Evolutionary conservation across 257 asterid species (phyloP), one percentile per base, ranked within the genome.

Genomic region (Solanum pinnatisectum): DNA sequence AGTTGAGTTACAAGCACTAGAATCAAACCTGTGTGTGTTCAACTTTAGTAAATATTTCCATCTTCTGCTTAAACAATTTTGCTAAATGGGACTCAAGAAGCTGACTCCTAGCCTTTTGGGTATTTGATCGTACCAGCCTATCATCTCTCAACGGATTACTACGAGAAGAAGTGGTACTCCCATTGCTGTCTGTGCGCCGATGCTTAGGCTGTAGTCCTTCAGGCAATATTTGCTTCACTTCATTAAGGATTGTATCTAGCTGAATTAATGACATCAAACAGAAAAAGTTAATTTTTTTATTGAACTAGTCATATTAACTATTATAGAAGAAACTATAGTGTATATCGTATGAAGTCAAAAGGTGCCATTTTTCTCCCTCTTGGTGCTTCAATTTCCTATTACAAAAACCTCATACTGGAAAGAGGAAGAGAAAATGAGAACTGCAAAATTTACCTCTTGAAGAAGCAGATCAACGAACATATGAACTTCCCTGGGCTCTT

Each of bases 401-500:
- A 44, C 39, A 27, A 30, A 81, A 81, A 49, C 85, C 30, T 30
- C 42, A 81, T 40, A 35, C 35, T 85, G 68, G 77, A 67, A 59
- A 67, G 40, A 85, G 40, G 83, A 46, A 86, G 67, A 85, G 59
- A 85, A 59, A 81, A 88, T 56, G 40, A 22, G 39, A 70, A 27
- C 84, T 32, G 42, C 67, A 84, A 63, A 46, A 81, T 39, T 87
- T 91, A 97, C 99, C 99, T 97, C 98, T 84, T 92, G 96, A 85
- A 92, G 97, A 90, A 97, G 97, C 85, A 97, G 92, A 94, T 97
- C 98, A 82, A 97, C 98, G 87, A 93, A 96, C 99, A 97, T 97
- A 90, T 97, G 99, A 88, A 97, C 99, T 92, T 97, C 99, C 91
- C 99, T 94, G 88, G 99, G 99, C 91, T 97, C 99, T 91, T 97